A percentile compares a stretch with the other conserved stretches of the same genome.
phyloP scores from a whole-genome alignment of 1,284 basidiomycete species.

The Mycena citricolor region DNA sequence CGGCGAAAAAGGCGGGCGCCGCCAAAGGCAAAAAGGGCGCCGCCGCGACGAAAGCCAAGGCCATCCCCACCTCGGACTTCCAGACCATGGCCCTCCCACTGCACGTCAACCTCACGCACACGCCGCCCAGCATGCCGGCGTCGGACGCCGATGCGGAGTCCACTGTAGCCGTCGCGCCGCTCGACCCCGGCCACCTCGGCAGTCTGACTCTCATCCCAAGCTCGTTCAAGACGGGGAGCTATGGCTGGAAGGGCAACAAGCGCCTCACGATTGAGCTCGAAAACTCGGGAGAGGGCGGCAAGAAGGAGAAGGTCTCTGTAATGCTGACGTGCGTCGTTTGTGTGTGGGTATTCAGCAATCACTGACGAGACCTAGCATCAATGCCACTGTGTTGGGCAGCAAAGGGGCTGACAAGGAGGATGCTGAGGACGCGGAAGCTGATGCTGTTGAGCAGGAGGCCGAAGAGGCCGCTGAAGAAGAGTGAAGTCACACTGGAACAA shows the following conservation, averaged over 20 bases:
- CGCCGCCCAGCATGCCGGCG: constrained; percentile 48
- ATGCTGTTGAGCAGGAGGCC: constrained; percentile 29
- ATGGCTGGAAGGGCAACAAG: constrained; percentile 79
- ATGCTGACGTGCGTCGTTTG: constrained; percentile 60
- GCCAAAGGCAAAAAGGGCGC: constrained; percentile 40
- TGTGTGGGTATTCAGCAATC: constrained; percentile 1
- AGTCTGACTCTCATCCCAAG: constrained; percentile 54
- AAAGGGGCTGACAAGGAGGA: constrained; percentile 52
- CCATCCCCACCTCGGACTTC: constrained; percentile 54
- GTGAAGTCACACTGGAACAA: constrained; percentile 10
- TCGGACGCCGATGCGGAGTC: constrained; percentile 37
- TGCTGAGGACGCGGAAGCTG: constrained; percentile 32
- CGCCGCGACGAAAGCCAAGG: constrained; percentile 42
- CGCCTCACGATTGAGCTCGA: constrained; percentile 64
- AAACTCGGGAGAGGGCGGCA: constrained; percentile 47
- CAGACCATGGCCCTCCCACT: constrained; percentile 64
- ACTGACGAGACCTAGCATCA: constrained; percentile 48
- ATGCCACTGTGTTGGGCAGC: constrained; percentile 75
- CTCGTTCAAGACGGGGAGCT: constrained; percentile 70
- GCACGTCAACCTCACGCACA: constrained; percentile 68
- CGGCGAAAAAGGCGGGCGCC: too few relatives aligned
- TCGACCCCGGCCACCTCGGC: constrained; percentile 65
- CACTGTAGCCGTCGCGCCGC: constrained; percentile 34
- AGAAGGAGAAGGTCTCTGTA: constrained; percentile 70
- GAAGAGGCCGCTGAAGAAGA: constrained; percentile 27